Conservation (phyloP, 495 filamentous ascomycete species). For the Trichoderma erinaceum region DNA sequence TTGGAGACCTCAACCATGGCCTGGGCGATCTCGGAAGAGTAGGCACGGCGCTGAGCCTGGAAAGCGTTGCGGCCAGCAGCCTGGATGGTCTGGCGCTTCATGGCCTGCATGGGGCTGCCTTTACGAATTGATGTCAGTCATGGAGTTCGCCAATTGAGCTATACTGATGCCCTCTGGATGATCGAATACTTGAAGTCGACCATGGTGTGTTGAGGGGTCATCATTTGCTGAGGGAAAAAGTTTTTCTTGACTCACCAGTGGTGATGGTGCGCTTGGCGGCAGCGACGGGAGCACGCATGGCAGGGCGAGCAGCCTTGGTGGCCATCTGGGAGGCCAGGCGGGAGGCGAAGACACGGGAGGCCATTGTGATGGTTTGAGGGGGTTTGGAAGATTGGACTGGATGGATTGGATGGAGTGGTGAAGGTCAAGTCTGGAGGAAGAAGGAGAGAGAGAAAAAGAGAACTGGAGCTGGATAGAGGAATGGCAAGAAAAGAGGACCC, state of each 20-base stretch:
- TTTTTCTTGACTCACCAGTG: conserved; percentile 38
- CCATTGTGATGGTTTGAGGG: conserved; percentile 57
- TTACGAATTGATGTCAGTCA: conserved; percentile 26
- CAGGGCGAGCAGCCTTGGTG: conserved; percentile 65
- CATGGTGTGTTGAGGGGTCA: conserved; percentile 14
- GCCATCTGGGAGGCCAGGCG: conserved; percentile 65
- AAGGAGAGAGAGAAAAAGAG: conserved; percentile 27
- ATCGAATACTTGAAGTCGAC: conserved; percentile 16
- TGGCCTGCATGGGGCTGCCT: conserved; percentile 51
- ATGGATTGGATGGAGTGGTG: conserved; percentile 30
- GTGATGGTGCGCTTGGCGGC: conserved; percentile 62
- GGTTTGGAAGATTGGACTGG: conserved; percentile 34
- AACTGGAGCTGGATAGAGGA: conserved; percentile 20
- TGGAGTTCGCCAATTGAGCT: conserved; percentile 8
- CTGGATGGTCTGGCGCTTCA: conserved; percentile 59
- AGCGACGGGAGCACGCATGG: conserved; percentile 53
- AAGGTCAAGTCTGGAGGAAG: conserved; percentile 28
- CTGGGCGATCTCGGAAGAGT: conserved; percentile 74
- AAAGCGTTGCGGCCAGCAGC: conserved; percentile 55
- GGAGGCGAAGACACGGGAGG: conserved; percentile 64
- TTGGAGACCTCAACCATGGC: conserved; percentile 84
- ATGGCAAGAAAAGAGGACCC: conserved; percentile 24
- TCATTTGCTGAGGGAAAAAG: conserved; percentile 12
- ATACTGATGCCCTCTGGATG: background rate
- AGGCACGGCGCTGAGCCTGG: conserved; percentile 59